Evolutionary conservation across 257 asterid genomes (phyloP).

Genomic region (Solanum neorickii): DNA sequence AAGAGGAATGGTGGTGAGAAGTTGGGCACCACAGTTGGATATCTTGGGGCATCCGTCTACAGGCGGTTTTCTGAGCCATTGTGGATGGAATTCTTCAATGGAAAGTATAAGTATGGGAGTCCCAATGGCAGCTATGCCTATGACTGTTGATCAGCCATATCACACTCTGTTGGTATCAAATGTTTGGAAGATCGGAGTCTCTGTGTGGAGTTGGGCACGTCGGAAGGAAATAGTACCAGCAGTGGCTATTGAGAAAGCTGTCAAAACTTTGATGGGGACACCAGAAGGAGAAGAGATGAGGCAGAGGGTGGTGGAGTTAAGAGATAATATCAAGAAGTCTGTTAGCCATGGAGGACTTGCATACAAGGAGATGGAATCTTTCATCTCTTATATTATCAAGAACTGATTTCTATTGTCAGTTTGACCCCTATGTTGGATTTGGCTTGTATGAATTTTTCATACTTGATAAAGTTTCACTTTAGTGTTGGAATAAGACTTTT

Average conservation of each 20-base stretch:
- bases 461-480: background rate
- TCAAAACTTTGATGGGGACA: background rate
- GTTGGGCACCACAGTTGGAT: background rate
- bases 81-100: background rate
- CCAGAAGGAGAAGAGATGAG: background rate
- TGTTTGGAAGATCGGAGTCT: background rate
- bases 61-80: background rate
- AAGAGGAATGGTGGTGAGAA: background rate
- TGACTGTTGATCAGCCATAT: background rate
- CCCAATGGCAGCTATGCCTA: background rate
- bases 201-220: background rate
- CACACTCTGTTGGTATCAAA: background rate
- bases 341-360: background rate
- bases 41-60: background rate
- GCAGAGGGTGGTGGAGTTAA: background rate
- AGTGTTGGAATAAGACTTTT: background rate
- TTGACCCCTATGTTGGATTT: background rate
- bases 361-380: background rate
- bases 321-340: background rate
- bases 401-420: background rate
- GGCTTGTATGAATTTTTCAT: background rate
- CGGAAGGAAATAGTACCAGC: background rate
- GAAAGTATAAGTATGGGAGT: background rate
- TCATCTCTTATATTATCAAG: background rate
- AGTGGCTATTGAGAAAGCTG: background rate